These are phyloP conservation scores for Suillus variegatus DNA, from an alignment of 768 basidiomycete genomes.

Conservation along the genomic window DNA sequence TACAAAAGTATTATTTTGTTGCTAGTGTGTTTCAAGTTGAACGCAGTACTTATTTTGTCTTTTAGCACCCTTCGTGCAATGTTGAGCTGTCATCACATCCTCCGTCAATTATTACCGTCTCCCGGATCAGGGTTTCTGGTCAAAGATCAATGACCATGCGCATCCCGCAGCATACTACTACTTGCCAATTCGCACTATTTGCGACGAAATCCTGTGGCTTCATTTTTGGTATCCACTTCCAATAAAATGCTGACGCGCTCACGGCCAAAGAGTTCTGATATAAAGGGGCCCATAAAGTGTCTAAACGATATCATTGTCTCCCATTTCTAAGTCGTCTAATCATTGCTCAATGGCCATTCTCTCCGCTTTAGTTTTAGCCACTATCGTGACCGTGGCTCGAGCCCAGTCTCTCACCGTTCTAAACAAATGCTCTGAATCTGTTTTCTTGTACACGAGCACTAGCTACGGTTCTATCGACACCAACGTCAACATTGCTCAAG, in stretches of 20 bases:
- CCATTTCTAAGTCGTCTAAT: background rate
- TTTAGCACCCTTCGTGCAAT: background rate
- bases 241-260: background rate
- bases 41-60: background rate
- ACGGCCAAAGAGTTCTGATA: background rate
- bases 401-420: constrained; percentile 32
- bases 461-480: constrained; percentile 30
- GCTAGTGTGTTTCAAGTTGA: background rate
- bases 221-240: background rate
- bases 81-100: background rate
- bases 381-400: constrained; percentile 19
- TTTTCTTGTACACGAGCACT: constrained; percentile 32
- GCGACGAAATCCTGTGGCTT: background rate
- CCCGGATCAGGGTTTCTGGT: background rate
- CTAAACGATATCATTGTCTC: background rate
- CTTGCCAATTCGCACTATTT: background rate
- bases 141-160: background rate
- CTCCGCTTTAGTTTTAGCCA: constrained; percentile 21
- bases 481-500: constrained; percentile 26
- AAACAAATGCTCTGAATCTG: constrained; percentile 27
- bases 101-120: background rate
- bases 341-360: constrained; percentile 21
- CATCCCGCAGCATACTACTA: background rate
- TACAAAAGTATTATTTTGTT: background rate
- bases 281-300: background rate